These are phyloP conservation scores for Vitis hybrid DNA, from an alignment of 177 flowering plant species.

Conservation along the genomic window DNA sequence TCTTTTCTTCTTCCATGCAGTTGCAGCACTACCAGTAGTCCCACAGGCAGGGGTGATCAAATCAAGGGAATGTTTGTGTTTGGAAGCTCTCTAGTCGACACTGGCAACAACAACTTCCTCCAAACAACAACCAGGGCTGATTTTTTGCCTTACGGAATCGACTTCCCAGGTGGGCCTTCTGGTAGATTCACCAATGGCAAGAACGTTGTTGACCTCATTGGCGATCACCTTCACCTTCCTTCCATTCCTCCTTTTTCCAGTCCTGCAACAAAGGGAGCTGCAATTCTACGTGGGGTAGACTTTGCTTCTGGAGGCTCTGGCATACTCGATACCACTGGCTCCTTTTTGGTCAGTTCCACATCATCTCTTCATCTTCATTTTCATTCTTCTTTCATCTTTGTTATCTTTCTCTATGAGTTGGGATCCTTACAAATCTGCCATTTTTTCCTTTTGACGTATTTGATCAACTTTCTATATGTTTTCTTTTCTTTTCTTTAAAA, in stretches of 20 bases:
- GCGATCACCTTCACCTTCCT: constrained; percentile 28
- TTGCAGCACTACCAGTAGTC: background rate
- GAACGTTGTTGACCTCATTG: constrained; percentile 50
- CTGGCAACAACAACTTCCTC: constrained; percentile 71
- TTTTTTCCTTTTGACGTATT: no score
- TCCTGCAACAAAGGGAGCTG: constrained; percentile 38
- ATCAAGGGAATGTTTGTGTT: constrained; percentile 63
- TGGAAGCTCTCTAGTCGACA: constrained; percentile 74
- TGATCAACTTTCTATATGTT: no score
- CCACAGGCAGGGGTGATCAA: background rate
- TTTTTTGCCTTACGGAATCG: constrained; percentile 61
- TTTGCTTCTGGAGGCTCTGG: constrained; percentile 76
- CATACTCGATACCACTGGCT: constrained; percentile 59
- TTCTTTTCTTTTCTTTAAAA: no score
- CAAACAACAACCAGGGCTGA: constrained; percentile 43
- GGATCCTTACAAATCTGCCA: background rate
- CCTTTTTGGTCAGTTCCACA: constrained; percentile 24
- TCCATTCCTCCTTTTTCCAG: constrained; percentile 34
- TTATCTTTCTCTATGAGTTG: background rate
- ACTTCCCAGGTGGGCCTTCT: constrained; percentile 58
- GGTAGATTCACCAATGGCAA: constrained; percentile 69
- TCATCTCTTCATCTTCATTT: background rate
- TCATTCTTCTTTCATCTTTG: background rate
- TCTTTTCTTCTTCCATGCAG: background rate
- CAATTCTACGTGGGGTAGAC: constrained; percentile 53